Conservation (phyloP, 768 basidiomycete species). For the Pleurotus platypus region DNA sequence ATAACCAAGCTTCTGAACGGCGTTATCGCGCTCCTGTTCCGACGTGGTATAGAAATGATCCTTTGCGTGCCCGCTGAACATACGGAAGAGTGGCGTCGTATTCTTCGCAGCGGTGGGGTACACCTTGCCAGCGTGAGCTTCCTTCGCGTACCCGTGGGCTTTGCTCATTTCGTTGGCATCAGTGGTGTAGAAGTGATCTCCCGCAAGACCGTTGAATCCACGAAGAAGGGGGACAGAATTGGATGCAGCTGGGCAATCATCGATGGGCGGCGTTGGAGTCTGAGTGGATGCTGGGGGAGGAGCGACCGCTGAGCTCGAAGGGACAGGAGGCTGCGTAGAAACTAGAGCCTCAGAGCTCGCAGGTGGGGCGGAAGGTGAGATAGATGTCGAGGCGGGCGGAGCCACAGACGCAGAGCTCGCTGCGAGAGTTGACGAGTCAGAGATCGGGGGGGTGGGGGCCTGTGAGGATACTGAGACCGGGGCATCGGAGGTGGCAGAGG, state of each 20-base stretch:
- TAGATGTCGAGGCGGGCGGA: no score
- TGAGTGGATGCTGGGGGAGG: background rate
- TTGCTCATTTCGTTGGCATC: background rate
- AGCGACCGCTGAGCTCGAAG: background rate
- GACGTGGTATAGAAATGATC: background rate
- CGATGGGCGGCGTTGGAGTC: background rate
- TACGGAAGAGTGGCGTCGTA: background rate
- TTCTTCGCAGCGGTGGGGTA: slow-evolving; percentile 1
- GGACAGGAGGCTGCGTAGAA: background rate
- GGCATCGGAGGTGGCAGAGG: no score
- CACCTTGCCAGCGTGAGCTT: background rate
- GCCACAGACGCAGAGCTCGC: no score
- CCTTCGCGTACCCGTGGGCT: background rate
- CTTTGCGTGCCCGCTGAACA: background rate
- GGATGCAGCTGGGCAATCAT: background rate
- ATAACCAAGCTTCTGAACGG: background rate
- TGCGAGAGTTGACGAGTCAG: no score
- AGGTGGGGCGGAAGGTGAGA: background rate
- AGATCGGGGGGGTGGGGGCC: no score
- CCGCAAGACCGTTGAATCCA: background rate
- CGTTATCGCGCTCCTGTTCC: background rate
- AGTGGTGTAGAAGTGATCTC: slow-evolving; percentile 2
- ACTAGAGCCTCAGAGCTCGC: background rate
- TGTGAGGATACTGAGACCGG: no score
- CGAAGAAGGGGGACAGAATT: background rate